Evolutionary conservation across 176 grass and related monocot species (phyloP).

Genomic region (Alloteropsis semialata): DNA sequence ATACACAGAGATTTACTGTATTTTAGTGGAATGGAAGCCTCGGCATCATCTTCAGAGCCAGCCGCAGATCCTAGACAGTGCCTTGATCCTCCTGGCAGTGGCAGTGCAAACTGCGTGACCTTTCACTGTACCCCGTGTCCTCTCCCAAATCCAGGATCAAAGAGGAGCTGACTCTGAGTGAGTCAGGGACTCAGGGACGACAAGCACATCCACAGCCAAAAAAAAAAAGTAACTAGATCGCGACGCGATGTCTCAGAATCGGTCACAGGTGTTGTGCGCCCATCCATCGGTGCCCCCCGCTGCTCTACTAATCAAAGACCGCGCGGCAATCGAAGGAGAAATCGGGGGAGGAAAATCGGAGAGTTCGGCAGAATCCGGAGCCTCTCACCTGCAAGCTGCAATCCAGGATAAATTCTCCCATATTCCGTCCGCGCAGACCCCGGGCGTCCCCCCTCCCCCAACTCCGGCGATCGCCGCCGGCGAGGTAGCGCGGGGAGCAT

Average conservation of each 20-base stretch:
- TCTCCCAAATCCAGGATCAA: conserved; percentile 5
- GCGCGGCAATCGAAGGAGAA: not conserved
- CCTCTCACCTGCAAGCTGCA: not conserved
- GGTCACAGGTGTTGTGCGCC: too few relatives aligned
- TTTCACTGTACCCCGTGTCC: not conserved
- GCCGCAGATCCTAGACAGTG: not conserved
- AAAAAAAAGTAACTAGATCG: not conserved
- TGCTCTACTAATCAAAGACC: not conserved
- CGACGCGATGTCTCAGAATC: not conserved
- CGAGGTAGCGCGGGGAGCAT: too few relatives aligned
- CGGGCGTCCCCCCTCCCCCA: not conserved
- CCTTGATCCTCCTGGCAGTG: not conserved
- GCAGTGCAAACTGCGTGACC: not conserved
- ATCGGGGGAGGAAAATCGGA: too few relatives aligned
- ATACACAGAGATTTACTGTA: not conserved
- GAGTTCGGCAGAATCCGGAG: not conserved
- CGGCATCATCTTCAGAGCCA: not conserved
- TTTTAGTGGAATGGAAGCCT: too few relatives aligned
- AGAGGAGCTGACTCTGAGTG: too few relatives aligned
- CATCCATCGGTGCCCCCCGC: too few relatives aligned
- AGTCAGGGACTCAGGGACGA: too few relatives aligned
- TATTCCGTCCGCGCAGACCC: not conserved
- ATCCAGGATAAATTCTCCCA: not conserved
- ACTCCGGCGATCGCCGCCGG: not conserved
- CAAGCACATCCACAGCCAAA: not conserved